Percentiles rank a stretch among this genome's conserved stretches.
phyloP scores from a whole-genome alignment of 1,139 yeast genomes.

The Suhomyces bribrorum region DNA sequence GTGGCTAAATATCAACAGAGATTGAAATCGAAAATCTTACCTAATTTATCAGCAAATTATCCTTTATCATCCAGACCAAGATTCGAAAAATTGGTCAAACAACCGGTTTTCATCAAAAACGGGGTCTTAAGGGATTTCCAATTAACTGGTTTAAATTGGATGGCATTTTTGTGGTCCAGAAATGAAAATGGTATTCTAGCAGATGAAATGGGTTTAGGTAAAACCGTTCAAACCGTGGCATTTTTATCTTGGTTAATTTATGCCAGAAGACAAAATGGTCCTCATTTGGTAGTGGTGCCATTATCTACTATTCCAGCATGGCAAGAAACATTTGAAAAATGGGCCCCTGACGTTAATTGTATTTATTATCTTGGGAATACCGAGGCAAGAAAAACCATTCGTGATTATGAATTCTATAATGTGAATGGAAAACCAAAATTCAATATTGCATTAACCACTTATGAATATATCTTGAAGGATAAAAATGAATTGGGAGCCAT shows the following conservation, averaged over 20 bases:
- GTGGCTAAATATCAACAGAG: slow-evolving; percentile 84
- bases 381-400: slow-evolving; percentile 74
- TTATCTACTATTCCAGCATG: slow-evolving; percentile 96
- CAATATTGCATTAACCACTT: slow-evolving; percentile 86
- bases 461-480: slow-evolving; percentile 93
- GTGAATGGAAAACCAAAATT: slow-evolving; percentile 67
- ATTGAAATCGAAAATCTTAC: slow-evolving; percentile 79
- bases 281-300: slow-evolving; percentile 95
- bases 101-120: slow-evolving; percentile 86
- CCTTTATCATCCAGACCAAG: slow-evolving; percentile 73
- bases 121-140: slow-evolving; percentile 97
- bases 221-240: slow-evolving; percentile 95
- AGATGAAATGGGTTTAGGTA: slow-evolving; percentile 99
- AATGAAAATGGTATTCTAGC: slow-evolving; percentile 97
- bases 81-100: slow-evolving; percentile 82
- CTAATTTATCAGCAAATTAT: slow-evolving; percentile 77
- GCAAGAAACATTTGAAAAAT: slow-evolving; percentile 97
- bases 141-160: slow-evolving; percentile 97
- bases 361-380: slow-evolving; percentile 92
- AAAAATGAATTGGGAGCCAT: slow-evolving; percentile 74
- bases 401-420: slow-evolving; percentile 81
- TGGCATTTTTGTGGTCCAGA: slow-evolving; percentile 98
- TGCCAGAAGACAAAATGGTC: slow-evolving; percentile 95
- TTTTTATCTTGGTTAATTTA: slow-evolving; percentile 92
- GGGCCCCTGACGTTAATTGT: slow-evolving; percentile 97